Evolutionary conservation across 164 flowering plant species (phyloP), one percentile per base, ranked within the genome.

Genomic region (Macadamia integrifolia): DNA sequence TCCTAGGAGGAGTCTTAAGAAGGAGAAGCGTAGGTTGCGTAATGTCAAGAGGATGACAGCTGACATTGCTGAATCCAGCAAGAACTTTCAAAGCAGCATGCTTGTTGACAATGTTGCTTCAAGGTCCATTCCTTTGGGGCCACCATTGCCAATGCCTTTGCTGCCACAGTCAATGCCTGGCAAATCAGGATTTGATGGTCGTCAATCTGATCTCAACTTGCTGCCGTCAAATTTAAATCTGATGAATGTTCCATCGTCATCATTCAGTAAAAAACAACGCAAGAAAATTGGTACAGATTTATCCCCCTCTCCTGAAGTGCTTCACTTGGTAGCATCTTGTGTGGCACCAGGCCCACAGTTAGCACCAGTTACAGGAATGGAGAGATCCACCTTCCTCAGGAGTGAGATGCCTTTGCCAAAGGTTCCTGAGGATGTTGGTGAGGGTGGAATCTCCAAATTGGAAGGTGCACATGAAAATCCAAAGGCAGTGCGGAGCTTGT

Each of bases 221-320:
- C 77, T 83, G 44, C 71, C 77, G 58, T 63, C 77, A 12, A 78
- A 74, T 71, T 65, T 71, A 61, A 79, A 72, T 52, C 69, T 69
- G 58, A 64, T 62, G 68, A 46, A 46, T 46, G 71, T 67, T 28
- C 67, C 82, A 40, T 70, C 85, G 42, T 58, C 86, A 6, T 79
- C 87, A 43, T 70, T 5, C 3, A 53, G 68, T 64, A 11, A 66
- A 23, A 60, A 75, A 43, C 67, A 74, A 43, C 71, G 67, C 59
- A 81, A 77, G 76, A 79, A 73, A 64, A 66, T 62, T 42, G 80
- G 61, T 46, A 32, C 62, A 48, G 84, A 78, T 46, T 56, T 86
- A 66, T 71, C 87, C 44, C 89, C 93, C 6, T 87, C 94, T 49
- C 88, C 93, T 44, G 88, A 82, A 69, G 90, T 83, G 35, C 84